phyloP scores from a whole-genome alignment of 768 basidiomycete genomes.

The Leccinum sublutescens region DNA sequence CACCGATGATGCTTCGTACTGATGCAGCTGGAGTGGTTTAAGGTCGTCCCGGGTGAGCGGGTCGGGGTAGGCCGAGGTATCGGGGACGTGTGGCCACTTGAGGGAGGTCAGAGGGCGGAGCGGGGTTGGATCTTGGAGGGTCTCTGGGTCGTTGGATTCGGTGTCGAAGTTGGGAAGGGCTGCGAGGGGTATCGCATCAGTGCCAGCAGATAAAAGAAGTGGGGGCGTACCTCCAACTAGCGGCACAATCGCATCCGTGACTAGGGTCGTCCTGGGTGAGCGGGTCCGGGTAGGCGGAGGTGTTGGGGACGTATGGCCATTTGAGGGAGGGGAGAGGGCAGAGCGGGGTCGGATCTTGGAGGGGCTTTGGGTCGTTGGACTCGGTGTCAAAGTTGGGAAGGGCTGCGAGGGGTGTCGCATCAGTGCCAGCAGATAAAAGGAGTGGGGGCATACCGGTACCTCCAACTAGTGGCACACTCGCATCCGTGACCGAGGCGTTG shows the following conservation, averaged over 20 bases:
- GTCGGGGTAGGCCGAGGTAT: neutral
- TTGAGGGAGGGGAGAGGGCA: too few relatives aligned
- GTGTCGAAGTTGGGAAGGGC: neutral
- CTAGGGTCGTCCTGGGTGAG: too few relatives aligned
- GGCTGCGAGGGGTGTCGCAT: neutral
- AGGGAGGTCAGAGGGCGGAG: constrained; percentile 72
- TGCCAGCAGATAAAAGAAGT: neutral
- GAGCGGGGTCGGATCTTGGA: too few relatives aligned
- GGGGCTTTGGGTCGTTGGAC: too few relatives aligned
- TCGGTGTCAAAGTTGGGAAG: too few relatives aligned
- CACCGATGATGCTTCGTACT: constrained; percentile 79
- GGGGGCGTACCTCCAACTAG: neutral
- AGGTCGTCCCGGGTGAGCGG: constrained; percentile 85
- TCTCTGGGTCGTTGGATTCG: neutral
- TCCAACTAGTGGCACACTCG: neutral
- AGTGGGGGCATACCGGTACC: neutral
- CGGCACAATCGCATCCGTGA: neutral
- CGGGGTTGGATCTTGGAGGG: constrained; percentile 38
- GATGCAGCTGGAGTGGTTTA: constrained; percentile 64
- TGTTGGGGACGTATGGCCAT: too few relatives aligned
- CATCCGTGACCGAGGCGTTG: too few relatives aligned
- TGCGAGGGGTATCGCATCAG: neutral
- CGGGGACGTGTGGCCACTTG: constrained; percentile 67
- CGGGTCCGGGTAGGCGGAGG: too few relatives aligned
- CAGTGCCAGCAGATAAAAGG: neutral